Conservation (phyloP, 257 asterid genomes). For the Scutellaria baicalensis region DNA sequence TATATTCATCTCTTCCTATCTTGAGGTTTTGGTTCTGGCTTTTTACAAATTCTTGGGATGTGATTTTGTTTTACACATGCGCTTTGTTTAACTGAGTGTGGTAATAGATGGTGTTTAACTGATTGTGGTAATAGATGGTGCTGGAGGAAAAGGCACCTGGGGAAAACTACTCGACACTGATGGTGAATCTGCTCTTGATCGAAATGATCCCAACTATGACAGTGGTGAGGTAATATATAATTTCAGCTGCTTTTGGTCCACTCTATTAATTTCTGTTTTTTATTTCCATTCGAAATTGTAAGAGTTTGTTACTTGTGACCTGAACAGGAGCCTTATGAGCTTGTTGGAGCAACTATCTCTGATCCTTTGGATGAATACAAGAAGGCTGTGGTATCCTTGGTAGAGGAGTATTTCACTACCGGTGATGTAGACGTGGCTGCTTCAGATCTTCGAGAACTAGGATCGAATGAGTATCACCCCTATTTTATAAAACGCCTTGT, state of each 20-base stretch:
- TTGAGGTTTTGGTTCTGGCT: too few species aligned
- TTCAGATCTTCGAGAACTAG: constrained; percentile 83
- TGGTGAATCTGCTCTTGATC: constrained; percentile 57
- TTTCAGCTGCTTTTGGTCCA: background rate
- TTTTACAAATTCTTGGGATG: too few species aligned
- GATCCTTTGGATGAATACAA: constrained; percentile 84
- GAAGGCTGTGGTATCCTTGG: constrained; percentile 73
- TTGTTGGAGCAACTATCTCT: constrained; percentile 58
- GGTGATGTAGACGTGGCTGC: constrained; percentile 85
- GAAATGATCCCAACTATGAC: constrained; percentile 92
- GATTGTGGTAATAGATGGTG: constrained; percentile 73
- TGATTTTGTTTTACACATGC: too few species aligned
- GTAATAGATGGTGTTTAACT: constrained; percentile 54
- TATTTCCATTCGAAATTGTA: background rate
- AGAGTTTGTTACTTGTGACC: background rate
- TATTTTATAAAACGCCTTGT: constrained; percentile 87
- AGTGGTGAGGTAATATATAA: constrained; percentile 71
- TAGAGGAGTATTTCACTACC: constrained; percentile 86
- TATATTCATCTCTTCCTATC: too few species aligned
- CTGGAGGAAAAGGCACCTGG: constrained; percentile 99
- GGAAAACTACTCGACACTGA: constrained; percentile 87
- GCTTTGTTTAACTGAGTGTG: constrained; percentile 10
- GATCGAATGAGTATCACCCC: constrained; percentile 82
- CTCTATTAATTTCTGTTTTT: background rate
- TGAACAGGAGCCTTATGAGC: constrained; percentile 89